These are phyloP conservation scores for Rhizopus stolonifer DNA, from an alignment of 371 early-diverging fungal genomes.

Conservation along the genomic window DNA sequence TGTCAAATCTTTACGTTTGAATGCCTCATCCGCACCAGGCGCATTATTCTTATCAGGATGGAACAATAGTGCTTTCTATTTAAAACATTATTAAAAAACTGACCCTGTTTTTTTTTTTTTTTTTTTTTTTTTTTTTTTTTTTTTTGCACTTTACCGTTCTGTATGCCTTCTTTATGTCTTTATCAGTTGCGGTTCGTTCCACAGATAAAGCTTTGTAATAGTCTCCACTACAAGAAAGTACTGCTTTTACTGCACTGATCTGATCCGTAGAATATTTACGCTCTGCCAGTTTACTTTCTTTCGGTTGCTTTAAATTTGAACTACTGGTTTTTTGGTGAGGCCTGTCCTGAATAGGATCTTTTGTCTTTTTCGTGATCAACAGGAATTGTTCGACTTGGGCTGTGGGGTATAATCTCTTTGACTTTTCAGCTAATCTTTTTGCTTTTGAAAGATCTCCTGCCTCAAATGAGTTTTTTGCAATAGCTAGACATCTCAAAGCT, in stretches of 20 bases:
- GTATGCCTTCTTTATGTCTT: conserved; percentile 96
- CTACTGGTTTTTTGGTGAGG: no score
- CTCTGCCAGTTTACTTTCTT: conserved; percentile 10
- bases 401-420: conserved; percentile 76
- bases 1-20: conserved; percentile 64
- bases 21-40: conserved; percentile 96
- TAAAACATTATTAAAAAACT: background rate
- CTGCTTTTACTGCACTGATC: conserved; percentile 73
- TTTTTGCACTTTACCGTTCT: conserved; percentile 67
- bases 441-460: conserved; percentile 69
- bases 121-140: background rate
- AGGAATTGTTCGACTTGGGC: conserved; percentile 63
- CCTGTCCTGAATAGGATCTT: no score
- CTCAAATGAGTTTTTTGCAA: conserved; percentile 69
- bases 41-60: conserved; percentile 98
- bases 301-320: conserved; percentile 1
- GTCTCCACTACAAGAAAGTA: conserved; percentile 72
- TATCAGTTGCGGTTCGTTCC: conserved; percentile 75
- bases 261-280: conserved; percentile 82
- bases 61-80: conserved; percentile 91
- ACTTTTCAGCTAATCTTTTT: conserved; percentile 80
- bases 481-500: conserved; percentile 74
- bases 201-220: conserved; percentile 91
- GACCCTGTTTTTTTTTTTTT: no score
- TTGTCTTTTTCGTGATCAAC: conserved; percentile 31